These are phyloP conservation scores for Penicillium sp. DNA, from an alignment of 2,329 filamentous ascomycete species.

Conservation along the genomic window DNA sequence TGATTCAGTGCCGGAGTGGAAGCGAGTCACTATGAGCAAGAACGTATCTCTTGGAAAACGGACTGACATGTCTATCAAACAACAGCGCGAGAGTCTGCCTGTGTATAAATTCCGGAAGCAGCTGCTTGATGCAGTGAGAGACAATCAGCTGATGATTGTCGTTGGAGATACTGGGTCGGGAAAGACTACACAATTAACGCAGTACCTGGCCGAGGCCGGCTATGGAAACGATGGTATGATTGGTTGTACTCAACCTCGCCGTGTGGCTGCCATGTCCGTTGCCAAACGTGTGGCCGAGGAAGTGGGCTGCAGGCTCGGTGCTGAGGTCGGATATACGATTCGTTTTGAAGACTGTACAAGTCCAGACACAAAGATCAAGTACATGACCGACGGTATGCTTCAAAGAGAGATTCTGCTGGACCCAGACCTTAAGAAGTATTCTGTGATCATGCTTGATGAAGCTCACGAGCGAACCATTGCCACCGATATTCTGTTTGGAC, in stretches of 20 bases:
- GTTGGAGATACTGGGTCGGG: conserved; percentile 97
- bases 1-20: conserved; percentile 88
- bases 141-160: conserved; percentile 92
- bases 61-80: conserved; percentile 89
- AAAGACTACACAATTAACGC: conserved; percentile 95
- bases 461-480: conserved; percentile 96
- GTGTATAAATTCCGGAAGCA: conserved; percentile 88
- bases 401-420: conserved; percentile 94
- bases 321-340: conserved; percentile 96
- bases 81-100: conserved; percentile 87
- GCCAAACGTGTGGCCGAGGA: conserved; percentile 96
- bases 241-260: conserved; percentile 93
- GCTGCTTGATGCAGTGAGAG: conserved; percentile 81
- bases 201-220: conserved; percentile 91
- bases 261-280: conserved; percentile 96
- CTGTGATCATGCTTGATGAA: conserved; percentile 97
- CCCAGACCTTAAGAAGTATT: conserved; percentile 85
- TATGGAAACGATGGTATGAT: conserved; percentile 88
- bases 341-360: conserved; percentile 95
- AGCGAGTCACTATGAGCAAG: conserved; percentile 77
- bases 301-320: conserved; percentile 85
- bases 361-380: conserved; percentile 90
- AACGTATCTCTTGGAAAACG: conserved; percentile 82
- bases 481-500: conserved; percentile 90
- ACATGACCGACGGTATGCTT: conserved; percentile 99